Base-by-base conservation (phyloP, 179 eudicot genomes). In the Spergularia azorica region DNA sequence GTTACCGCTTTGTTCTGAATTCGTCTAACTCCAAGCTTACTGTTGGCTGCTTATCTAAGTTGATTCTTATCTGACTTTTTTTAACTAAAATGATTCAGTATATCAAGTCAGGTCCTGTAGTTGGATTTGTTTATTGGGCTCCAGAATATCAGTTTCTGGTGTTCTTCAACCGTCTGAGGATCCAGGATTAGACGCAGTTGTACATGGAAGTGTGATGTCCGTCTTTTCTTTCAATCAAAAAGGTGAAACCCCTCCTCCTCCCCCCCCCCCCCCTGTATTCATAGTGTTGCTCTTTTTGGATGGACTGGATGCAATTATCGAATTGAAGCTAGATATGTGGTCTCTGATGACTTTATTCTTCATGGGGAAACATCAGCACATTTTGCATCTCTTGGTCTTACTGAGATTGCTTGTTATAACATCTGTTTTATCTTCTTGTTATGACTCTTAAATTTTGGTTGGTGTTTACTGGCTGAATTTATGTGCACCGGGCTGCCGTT, bases 111-210 rank as follows among this genome's bases (percentile, higher is more conserved):
- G 94, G 96, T 10, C 99, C 97, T 68, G 94, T 93, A 59, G 91
- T 95, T 79, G 98, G 98, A 68, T 95, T 95, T 84, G 91, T 95
- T 41, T 93, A 90, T 77, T 95, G 97, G 99, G 97, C 89, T 58
- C 98, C 98, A 15, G 92, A 90, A 77, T 86, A 82, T 73, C 95
- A 91, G 75, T 91, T 91, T 81, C 82, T 95, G 89, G 97, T 91
- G 82, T 95, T 95, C 92, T 95, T 93, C 89, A 90, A 88, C 77
- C 92, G 89, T 77, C 79, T 95, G 72, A 88, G 88, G 88, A 88
- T 95, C 77, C 87, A 84, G 77, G 88, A 87, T 67, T 94, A 85
- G 43, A 43, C n/a, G n/a, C 58, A 56, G 20, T 32, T 56, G 57
- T 67, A 61, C 54, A 72, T 65, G 67, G 52, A 66, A 79, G 71